These are phyloP conservation scores for Pythium sp. DNA, from an alignment of 352 stramenopile species.

Conservation along the genomic window DNA sequence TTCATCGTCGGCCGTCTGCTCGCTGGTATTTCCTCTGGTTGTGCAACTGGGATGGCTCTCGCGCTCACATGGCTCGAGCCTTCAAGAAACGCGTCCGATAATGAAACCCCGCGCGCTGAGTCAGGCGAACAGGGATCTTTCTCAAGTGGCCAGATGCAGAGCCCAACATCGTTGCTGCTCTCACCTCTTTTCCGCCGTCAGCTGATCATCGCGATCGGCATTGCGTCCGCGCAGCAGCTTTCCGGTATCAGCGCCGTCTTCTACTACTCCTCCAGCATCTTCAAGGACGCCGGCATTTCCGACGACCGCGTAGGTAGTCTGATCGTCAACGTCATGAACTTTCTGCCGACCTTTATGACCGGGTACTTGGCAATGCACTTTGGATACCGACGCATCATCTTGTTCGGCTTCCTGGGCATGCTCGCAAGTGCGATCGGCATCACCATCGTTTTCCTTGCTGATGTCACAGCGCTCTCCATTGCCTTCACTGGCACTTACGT, in stretches of 20 bases:
- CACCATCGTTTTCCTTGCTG: constrained; percentile 29
- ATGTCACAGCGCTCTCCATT: constrained; percentile 36
- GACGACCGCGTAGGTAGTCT: constrained; percentile 56
- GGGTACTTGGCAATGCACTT: constrained; percentile 33
- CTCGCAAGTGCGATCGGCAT: constrained; percentile 44
- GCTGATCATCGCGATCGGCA: constrained; percentile 41
- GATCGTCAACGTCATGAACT: constrained; percentile 54
- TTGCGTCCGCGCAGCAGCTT: constrained; percentile 47
- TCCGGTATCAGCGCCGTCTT: constrained; percentile 71
- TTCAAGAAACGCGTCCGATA: too few relatives aligned
- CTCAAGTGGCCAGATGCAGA: not conserved
- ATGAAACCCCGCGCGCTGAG: not conserved
- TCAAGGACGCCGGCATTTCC: constrained; percentile 32
- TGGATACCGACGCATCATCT: constrained; percentile 50
- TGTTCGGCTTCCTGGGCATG: constrained; percentile 49
- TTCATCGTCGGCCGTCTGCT: constrained; percentile 44
- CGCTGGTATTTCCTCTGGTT: constrained; percentile 43
- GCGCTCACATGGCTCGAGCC: constrained; percentile 39
- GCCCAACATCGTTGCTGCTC: constrained; percentile 10
- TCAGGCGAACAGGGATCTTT: not conserved
- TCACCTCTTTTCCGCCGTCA: constrained; percentile 29
- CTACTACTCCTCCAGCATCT: constrained; percentile 67
- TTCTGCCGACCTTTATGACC: constrained; percentile 44
- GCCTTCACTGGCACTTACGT: constrained; percentile 50
- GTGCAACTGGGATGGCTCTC: constrained; percentile 25